Evolutionary conservation across 805 yeast species (phyloP), one percentile per base, ranked within the genome.

Genomic region (Cyberlindnera amylophila): DNA sequence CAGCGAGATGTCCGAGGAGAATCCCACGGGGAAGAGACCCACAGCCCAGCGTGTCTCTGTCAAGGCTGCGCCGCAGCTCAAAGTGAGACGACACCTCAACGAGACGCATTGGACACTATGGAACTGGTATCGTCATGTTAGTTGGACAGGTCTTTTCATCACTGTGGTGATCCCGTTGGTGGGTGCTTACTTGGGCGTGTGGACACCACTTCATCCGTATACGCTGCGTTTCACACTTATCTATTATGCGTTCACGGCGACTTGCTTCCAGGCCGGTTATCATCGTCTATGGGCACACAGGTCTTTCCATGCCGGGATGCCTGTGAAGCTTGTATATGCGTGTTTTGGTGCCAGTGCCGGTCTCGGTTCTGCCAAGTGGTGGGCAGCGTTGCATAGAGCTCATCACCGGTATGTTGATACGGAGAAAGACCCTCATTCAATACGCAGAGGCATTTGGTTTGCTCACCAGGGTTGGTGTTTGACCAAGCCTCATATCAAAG

Each of bases 371-470:
- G 77, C 81, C 11, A 72, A 81, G 55, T 75, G 82, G 75, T 88
- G 95, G 95, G 82, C 86, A 17, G 71, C 82, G 13, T 72, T 86
- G 35, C 98, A 90, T 67, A 70, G 95, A 46, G 89, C 93, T 4
- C 97, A 90, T 66, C 97, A 90, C 64, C 77, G 91, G 45, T 86
- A 75, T 62, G 82, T 93, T 33, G 96, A 90, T 58, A 83, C 95
- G 0, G 95, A 86, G 46, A 74, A 75, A 54, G 98, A 90, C 62
- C 97, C 98, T 1, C 88, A 86, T 64, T 81, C 81, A 56, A 82
- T 85, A 30, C 77, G 90, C 57, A 74, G 85, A 45, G 96, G 97
- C 0, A 73, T 88, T 53, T 64, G 75, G 55, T 89, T 79, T 75
- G 79, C 91, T 27, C 96, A 89, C 64, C 70, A 88, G 65, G 97